phyloP scores from a whole-genome alignment of 2,329 filamentous ascomycete genomes.

The Sporothrix mexicana region DNA sequence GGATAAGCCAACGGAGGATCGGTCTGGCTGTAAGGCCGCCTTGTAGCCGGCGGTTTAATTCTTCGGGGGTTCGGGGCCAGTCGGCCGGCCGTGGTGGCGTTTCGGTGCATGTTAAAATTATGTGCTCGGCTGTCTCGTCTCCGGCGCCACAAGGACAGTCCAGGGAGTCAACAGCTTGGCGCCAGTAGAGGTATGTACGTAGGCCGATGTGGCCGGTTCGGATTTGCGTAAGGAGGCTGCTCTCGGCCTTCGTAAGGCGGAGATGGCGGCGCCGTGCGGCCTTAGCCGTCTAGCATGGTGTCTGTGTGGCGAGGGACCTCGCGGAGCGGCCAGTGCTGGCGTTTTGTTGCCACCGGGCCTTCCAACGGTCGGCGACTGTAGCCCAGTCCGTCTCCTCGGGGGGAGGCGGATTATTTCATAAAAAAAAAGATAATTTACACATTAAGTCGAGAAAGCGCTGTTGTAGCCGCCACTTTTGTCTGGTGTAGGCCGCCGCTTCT shows the following conservation, averaged over 20 bases:
- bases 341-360: no score
- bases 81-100: no score
- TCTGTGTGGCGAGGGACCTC: no score
- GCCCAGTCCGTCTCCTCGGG: no score
- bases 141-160: background rate
- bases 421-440: no score
- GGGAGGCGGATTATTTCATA: no score
- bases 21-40: background rate
- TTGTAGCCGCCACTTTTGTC: slow-evolving; percentile 27
- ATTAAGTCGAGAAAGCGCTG: slow-evolving; percentile 24
- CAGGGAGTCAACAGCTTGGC: background rate
- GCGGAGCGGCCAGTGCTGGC: no score
- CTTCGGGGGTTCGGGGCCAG: background rate
- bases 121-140: background rate
- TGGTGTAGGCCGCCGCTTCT: slow-evolving; percentile 14
- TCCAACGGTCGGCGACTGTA: no score
- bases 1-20: no score
- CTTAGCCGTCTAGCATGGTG: no score
- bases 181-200: background rate
- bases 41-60: background rate
- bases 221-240: background rate
- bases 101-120: background rate
- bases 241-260: background rate
- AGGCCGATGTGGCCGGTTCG: background rate
- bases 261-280: background rate